Percentiles rank a stretch among this genome's conserved stretches.
Evolutionary conservation across 345 rosid genomes (phyloP).

Genomic region (Erysimum cheiranthoides): DNA sequence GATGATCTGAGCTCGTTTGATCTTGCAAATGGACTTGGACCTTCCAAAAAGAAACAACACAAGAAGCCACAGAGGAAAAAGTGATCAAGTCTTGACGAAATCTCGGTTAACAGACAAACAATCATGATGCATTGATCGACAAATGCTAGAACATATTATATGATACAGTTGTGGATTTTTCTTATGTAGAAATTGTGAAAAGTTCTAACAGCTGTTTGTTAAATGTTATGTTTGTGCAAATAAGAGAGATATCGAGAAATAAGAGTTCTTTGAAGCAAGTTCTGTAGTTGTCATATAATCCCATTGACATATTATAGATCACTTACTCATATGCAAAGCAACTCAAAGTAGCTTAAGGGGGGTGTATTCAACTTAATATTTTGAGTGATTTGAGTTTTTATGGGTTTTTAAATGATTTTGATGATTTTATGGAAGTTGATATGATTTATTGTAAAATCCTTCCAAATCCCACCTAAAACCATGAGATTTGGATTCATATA

Average conservation of each 20-base stretch:
- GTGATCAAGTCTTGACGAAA: constrained; percentile 60
- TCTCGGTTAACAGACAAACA: background rate
- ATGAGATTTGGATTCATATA: no score
- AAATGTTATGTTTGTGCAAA: constrained; percentile 9
- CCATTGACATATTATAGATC: background rate
- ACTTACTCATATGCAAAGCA: background rate
- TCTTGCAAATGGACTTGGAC: constrained; percentile 64
- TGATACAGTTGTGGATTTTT: background rate
- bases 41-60: constrained; percentile 71
- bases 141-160: background rate
- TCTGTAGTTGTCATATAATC: background rate
- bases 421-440: no score
- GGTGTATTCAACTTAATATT: no score
- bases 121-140: constrained; percentile 1
- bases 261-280: background rate
- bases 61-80: constrained; percentile 77
- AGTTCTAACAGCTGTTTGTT: background rate
- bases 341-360: background rate
- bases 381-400: no score
- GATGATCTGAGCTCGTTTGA: constrained; percentile 81
- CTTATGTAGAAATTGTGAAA: background rate
- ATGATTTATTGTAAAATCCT: no score
- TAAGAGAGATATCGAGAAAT: background rate
- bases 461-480: no score
- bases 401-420: no score